phyloP scores from a whole-genome alignment of 257 asterid genomes.

The Solanum medicagineum region DNA sequence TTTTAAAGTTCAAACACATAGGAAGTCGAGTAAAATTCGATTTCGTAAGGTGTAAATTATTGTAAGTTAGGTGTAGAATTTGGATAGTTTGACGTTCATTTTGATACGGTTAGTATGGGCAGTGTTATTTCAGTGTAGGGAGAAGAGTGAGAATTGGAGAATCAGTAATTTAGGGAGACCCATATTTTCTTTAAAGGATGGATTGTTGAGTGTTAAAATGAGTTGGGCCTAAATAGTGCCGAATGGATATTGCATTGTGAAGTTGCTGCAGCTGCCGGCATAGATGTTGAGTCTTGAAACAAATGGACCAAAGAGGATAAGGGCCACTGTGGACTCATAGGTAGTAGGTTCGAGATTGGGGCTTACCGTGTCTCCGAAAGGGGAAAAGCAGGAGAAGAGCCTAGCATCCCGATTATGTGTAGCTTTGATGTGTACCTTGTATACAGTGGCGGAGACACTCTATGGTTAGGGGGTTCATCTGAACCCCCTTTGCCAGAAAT shows the following conservation, averaged over 20 bases:
- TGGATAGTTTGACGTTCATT: background rate
- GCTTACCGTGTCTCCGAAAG: background rate
- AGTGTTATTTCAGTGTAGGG: background rate
- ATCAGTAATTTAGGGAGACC: background rate
- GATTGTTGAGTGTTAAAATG: background rate
- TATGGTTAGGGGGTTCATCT: no score
- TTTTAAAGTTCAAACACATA: background rate
- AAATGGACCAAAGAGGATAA: background rate
- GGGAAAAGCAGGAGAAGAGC: background rate
- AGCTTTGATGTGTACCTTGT: background rate
- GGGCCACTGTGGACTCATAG: background rate
- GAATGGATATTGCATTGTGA: background rate
- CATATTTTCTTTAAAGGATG: background rate
- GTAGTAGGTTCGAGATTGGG: fast-evolving
- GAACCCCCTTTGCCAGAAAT: no score
- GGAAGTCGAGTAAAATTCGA: background rate
- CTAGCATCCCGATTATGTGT: background rate
- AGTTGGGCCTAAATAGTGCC: background rate
- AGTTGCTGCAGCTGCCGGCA: background rate
- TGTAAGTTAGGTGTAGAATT: background rate
- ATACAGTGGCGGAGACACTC: background rate
- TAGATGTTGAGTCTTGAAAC: background rate
- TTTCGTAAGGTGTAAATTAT: background rate
- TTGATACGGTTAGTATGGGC: background rate
- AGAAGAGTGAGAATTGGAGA: background rate